A percentile compares a stretch with the other conserved stretches of the same genome.
Evolutionary conservation across 805 yeast genomes (phyloP).

Genomic region (Tetrapisispora taiwanensis): DNA sequence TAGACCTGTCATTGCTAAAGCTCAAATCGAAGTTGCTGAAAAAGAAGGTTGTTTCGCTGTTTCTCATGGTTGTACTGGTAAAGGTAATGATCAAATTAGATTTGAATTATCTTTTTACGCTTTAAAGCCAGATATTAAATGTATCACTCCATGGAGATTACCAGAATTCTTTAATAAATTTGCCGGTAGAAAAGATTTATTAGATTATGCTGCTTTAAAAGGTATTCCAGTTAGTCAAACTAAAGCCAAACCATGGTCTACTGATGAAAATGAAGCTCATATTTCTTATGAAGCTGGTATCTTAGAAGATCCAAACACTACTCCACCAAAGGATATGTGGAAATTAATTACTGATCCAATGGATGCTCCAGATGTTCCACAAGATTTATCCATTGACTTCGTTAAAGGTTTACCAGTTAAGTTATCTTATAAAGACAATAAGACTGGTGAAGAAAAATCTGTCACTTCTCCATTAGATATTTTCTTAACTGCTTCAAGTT

Average conservation of each 20-base stretch:
- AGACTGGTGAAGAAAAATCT: slow-evolving; percentile 47
- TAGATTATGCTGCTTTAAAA: slow-evolving; percentile 88
- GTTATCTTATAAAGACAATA: slow-evolving; percentile 53
- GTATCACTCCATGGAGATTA: slow-evolving; percentile 99
- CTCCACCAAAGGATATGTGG: slow-evolving; percentile 99
- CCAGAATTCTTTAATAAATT: slow-evolving; percentile 90
- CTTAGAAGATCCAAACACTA: slow-evolving; percentile 94
- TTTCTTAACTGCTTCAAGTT: slow-evolving; percentile 82
- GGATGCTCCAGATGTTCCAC: slow-evolving; percentile 92
- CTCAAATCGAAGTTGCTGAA: slow-evolving; percentile 95
- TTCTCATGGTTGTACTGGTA: slow-evolving; percentile 98
- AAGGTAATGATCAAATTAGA: slow-evolving; percentile 99
- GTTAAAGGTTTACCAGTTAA: slow-evolving; percentile 82
- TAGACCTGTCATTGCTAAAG: slow-evolving; percentile 97
- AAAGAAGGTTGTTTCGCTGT: slow-evolving; percentile 97
- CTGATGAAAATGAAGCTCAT: slow-evolving; percentile 98
- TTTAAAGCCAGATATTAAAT: slow-evolving; percentile 90
- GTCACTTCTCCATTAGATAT: slow-evolving; percentile 86
- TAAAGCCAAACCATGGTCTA: slow-evolving; percentile 98
- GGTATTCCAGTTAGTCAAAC: slow-evolving; percentile 94
- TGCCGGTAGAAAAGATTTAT: slow-evolving; percentile 94
- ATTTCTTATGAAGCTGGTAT: slow-evolving; percentile 99
- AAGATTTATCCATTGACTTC: slow-evolving; percentile 73
- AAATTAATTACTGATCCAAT: slow-evolving; percentile 91
- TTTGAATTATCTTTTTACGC: slow-evolving; percentile 96